Evolutionary conservation across 2,329 filamentous ascomycete genomes (phyloP).

Genomic region (Talaromyces rugulosus): DNA sequence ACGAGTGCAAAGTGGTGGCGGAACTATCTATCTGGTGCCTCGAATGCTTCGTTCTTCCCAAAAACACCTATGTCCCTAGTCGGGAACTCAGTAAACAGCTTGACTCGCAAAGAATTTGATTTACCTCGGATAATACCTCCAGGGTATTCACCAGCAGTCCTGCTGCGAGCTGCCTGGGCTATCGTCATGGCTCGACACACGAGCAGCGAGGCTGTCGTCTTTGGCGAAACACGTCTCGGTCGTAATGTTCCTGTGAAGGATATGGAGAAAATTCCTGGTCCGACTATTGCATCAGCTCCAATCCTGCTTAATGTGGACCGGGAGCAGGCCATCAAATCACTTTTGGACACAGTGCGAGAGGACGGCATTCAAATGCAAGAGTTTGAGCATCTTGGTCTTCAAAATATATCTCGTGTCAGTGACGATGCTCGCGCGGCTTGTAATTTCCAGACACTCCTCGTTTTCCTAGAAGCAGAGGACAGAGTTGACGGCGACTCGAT

Average conservation of each 20-base stretch:
- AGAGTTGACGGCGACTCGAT: not conserved
- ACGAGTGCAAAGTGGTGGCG: not conserved
- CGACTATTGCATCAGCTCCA: not conserved
- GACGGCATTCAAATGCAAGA: not conserved
- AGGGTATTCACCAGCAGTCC: not conserved
- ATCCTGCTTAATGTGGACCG: not conserved
- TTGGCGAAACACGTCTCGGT: not conserved
- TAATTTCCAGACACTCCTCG: constrained; percentile 3
- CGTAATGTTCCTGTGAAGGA: not conserved
- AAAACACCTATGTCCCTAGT: not conserved
- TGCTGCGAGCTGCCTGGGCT: not conserved
- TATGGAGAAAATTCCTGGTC: not conserved
- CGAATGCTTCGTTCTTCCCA: not conserved
- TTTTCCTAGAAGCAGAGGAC: constrained; percentile 3
- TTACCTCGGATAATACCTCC: not conserved
- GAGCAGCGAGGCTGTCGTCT: not conserved
- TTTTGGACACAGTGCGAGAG: not conserved
- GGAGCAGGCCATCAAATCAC: not conserved
- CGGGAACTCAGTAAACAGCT: no score
- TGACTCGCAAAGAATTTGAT: not conserved
- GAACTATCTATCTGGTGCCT: not conserved
- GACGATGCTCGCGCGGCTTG: not conserved
- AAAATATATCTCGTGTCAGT: not conserved
- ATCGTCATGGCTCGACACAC: not conserved
- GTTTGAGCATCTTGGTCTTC: not conserved